Evolutionary conservation across 1,139 yeast genomes (phyloP), one percentile per base, ranked within the genome.

Genomic region (Yamadazyma atmosphaerica): DNA sequence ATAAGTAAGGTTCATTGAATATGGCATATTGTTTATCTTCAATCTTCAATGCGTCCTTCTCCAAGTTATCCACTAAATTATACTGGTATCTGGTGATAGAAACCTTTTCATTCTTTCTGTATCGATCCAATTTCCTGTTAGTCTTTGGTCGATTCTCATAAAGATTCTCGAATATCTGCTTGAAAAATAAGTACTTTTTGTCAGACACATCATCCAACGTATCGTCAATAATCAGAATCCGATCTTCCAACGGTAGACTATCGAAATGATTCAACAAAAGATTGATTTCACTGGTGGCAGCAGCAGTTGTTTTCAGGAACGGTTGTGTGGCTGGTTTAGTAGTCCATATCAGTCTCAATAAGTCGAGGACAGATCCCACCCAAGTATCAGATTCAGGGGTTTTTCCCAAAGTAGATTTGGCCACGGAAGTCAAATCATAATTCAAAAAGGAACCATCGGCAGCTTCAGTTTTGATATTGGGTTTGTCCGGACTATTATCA

Each of bases 51-150:
- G 34, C 51, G 45, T 23, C 63, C 48, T 29, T 54, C 31, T 48
- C 48, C 16, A 28, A 9, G 12, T 16, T 28, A 16, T 28, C 31
- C 11, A 28, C 16, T 5, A 28, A 9, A 21, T 63, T 51, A 12
- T 64, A 61, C 44, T 74, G 77, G 46, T 71, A 75, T 27, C 81
- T 63, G 0, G 80, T 79, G 46, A 73, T 77, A 47, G 71, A 73
- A 18, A 74, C 72, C 38, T 78, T 52, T 14, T 73, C 63, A 1
- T 60, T 56, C 3, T 65, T 52, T 17, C 52, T 54, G 48, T 74
- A 76, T 13, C 55, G 60, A 24, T 61, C 59, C 32, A 75, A 51
- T 26, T 55, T 51, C 26, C 54, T 51, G 1, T 54, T 51, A 3
- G 66, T 52, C 19, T 38, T 34, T 2, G 80, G 80, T 44, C 61